Evolutionary conservation across 2,329 filamentous ascomycete genomes (phyloP).

Genomic region (Penicillium aurantiogriseum): DNA sequence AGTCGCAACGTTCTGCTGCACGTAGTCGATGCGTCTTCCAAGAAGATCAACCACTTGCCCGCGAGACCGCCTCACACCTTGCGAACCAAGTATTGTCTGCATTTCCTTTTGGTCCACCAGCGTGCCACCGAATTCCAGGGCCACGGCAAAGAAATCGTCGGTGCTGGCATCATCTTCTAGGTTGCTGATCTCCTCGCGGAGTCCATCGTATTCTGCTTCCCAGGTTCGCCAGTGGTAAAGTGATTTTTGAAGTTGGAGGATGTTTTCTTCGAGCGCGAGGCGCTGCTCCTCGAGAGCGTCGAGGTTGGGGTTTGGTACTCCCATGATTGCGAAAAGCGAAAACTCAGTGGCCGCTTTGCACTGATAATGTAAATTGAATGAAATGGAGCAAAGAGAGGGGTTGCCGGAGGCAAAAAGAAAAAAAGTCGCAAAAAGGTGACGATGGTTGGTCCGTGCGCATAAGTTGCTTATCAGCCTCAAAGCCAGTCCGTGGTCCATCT

Average conservation of each 20-base stretch:
- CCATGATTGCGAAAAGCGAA: constrained; percentile 23
- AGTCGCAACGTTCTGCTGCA: constrained; percentile 73
- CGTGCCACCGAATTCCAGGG: constrained; percentile 46
- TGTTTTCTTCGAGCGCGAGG: constrained; percentile 70
- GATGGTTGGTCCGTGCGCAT: constrained; percentile 27
- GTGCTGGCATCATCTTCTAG: constrained; percentile 51
- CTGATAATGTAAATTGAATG: not conserved
- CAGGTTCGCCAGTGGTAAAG: constrained; percentile 86
- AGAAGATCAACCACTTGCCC: constrained; percentile 67
- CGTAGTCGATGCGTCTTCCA: constrained; percentile 80
- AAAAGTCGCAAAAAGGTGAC: constrained; percentile 6
- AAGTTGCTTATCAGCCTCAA: constrained; percentile 13
- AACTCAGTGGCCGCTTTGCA: not conserved
- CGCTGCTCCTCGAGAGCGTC: constrained; percentile 73
- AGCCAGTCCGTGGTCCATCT: constrained; percentile 3
- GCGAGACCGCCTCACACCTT: constrained; percentile 50
- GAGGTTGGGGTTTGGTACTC: constrained; percentile 52
- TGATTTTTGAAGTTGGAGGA: constrained; percentile 70
- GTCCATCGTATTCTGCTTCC: constrained; percentile 85
- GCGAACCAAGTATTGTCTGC: constrained; percentile 51
- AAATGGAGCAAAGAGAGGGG: not conserved
- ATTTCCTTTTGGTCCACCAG: constrained; percentile 54
- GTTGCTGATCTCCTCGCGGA: constrained; percentile 75
- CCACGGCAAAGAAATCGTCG: constrained; percentile 54
- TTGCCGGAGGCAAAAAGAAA: constrained; percentile 8